Percentiles rank a stretch among this genome's conserved stretches.
Evolutionary conservation across 768 basidiomycete genomes (phyloP).

Genomic region (Russula compacta): DNA sequence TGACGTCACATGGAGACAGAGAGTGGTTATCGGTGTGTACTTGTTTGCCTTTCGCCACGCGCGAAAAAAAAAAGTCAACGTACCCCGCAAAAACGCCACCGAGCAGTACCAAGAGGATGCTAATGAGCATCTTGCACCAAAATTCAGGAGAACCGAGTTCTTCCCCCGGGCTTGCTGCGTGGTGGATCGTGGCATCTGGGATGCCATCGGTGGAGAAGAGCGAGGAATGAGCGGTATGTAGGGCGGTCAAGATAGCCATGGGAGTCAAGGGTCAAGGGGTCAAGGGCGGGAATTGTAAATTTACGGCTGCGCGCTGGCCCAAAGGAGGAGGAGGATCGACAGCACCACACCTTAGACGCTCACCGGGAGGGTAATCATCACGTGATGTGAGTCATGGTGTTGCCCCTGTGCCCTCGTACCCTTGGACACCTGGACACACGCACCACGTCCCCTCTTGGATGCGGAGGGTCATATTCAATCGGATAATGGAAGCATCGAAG

Average conservation of each 20-base stretch:
- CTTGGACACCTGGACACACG: too few relatives aligned
- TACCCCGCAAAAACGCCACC: conserved; percentile 94
- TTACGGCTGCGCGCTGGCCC: neutral
- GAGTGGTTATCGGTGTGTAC: neutral
- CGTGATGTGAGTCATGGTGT: neutral
- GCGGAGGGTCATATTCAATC: neutral
- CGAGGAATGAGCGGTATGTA: neutral
- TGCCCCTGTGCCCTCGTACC: too few relatives aligned
- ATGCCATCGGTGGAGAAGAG: neutral
- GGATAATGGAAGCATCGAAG: conserved; percentile 3
- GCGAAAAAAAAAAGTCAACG: conserved; percentile 19
- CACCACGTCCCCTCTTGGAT: neutral
- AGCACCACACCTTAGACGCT: neutral
- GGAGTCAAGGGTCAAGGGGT: neutral
- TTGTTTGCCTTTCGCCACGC: too few relatives aligned
- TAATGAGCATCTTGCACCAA: conserved; percentile 63
- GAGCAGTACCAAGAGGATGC: conserved; percentile 59
- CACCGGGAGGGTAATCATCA: neutral
- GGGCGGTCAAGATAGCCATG: conserved; percentile 4
- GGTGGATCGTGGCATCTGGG: neutral
- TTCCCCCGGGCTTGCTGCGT: conserved; percentile 17
- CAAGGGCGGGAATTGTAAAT: neutral
- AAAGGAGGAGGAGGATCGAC: neutral
- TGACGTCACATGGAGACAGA: conserved; percentile 25
- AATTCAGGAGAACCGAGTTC: conserved; percentile 53